Conservation (phyloP, 2,329 filamentous ascomycete genomes). For the Trichoderma semiorbis region DNA sequence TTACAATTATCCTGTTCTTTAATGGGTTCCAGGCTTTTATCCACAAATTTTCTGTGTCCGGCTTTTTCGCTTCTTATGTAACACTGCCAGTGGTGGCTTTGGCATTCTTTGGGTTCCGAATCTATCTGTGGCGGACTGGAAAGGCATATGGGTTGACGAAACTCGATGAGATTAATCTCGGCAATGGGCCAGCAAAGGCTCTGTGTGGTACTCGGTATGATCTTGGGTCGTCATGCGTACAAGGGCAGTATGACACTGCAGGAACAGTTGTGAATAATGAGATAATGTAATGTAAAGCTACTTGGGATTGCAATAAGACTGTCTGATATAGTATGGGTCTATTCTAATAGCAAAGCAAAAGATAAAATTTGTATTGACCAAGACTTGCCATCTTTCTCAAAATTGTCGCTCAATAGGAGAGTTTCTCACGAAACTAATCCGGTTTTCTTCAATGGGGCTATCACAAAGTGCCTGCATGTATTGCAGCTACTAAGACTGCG, state of each 20-base stretch:
- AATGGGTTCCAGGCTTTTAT: conserved; percentile 45
- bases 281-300: background rate
- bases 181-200: conserved; percentile 14
- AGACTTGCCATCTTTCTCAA: background rate
- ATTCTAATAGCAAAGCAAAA: background rate
- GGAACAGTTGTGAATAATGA: background rate
- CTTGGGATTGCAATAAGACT: background rate
- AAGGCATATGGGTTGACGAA: conserved; percentile 6
- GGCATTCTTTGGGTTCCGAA: conserved; percentile 38
- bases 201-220: conserved; percentile 12
- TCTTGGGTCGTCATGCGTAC: background rate
- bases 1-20: conserved; percentile 41
- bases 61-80: conserved; percentile 42
- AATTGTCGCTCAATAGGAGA: background rate
- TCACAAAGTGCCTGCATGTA: background rate
- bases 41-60: conserved; percentile 34
- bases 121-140: conserved; percentile 6
- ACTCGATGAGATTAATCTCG: conserved; percentile 13
- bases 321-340: background rate
- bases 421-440: background rate
- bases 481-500: background rate
- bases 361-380: background rate
- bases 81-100: conserved; percentile 28
- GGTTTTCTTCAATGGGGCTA: background rate
- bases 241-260: background rate